Evolutionary conservation across 2,329 filamentous ascomycete species (phyloP).

Genomic region (Ceratocystis alfenasii): DNA sequence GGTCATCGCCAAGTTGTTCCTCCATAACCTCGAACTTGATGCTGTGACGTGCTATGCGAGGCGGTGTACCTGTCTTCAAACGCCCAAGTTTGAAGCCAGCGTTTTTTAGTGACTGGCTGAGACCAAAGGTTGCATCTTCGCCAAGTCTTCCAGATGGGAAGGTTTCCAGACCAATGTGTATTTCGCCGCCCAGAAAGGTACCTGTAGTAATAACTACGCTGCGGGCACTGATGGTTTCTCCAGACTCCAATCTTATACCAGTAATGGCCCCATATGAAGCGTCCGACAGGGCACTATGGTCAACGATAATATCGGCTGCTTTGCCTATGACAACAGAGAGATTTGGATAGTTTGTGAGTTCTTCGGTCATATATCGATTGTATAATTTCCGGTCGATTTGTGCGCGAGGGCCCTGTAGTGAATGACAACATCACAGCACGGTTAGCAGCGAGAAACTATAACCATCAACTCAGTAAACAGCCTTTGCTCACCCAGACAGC

Average conservation of each 20-base stretch:
- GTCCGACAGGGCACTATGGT: conserved; percentile 43
- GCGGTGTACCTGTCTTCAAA: conserved; percentile 91
- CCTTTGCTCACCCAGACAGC: conserved; percentile 62
- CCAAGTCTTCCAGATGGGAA: conserved; percentile 87
- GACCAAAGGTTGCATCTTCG: conserved; percentile 80
- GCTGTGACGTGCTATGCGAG: conserved; percentile 65
- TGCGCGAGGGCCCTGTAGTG: conserved; percentile 60
- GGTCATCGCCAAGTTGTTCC: conserved; percentile 67
- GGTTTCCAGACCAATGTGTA: conserved; percentile 78
- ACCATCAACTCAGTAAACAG: not conserved
- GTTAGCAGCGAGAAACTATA: not conserved
- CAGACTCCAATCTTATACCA: conserved; percentile 76
- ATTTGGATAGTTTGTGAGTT: conserved; percentile 66
- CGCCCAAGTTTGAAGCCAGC: conserved; percentile 83
- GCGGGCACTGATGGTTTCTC: conserved; percentile 66
- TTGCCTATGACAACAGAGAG: conserved; percentile 72
- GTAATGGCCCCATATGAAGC: conserved; percentile 46
- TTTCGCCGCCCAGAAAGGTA: conserved; percentile 89
- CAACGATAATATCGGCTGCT: conserved; percentile 73
- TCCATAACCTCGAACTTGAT: conserved; percentile 68
- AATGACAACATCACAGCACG: not conserved
- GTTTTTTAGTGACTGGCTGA: conserved; percentile 79
- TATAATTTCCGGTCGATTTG: conserved; percentile 91
- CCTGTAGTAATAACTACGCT: conserved; percentile 91
- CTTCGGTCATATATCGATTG: conserved; percentile 78